Conservation (phyloP, 2,329 filamentous ascomycete species). For the Neofusicoccum sp. region DNA sequence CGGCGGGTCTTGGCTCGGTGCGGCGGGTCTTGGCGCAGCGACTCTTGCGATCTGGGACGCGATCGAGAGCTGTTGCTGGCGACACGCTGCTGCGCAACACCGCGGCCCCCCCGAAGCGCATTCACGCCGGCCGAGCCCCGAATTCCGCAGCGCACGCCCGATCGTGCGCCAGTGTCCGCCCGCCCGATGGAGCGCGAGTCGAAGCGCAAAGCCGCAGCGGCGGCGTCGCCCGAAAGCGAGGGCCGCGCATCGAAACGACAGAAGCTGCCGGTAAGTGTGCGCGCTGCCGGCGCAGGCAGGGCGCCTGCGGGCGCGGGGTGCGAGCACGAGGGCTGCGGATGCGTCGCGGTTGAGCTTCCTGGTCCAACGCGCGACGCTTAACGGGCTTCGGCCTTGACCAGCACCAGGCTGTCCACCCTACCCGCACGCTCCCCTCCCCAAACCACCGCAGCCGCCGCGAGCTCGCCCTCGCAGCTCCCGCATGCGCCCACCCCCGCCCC, state of each 20-base stretch:
- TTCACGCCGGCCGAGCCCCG: conserved; percentile 1
- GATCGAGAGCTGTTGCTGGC: conserved; percentile 18
- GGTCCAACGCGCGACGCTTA: conserved; percentile 19
- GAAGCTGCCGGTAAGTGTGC: conserved; percentile 57
- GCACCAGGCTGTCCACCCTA: conserved; percentile 25
- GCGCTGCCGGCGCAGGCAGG: neutral
- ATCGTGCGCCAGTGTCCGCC: neutral
- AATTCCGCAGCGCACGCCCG: neutral
- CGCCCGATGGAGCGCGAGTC: conserved; percentile 42
- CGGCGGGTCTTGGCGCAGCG: neutral
- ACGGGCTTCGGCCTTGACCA: conserved; percentile 20
- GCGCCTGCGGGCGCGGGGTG: conserved; percentile 7
- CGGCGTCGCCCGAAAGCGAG: conserved; percentile 50
- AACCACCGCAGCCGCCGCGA: conserved; percentile 24
- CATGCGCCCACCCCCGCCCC: neutral
- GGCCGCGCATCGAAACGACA: conserved; percentile 58
- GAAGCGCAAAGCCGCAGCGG: conserved; percentile 57
- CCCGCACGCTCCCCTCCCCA: conserved; percentile 28
- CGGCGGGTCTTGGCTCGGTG: neutral
- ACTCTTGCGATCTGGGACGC: conserved; percentile 11
- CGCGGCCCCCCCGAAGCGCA: conserved; percentile 15
- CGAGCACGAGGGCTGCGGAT: conserved; percentile 20
- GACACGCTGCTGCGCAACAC: conserved; percentile 18
- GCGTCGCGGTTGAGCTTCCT: conserved; percentile 17
- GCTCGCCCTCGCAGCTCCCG: neutral